These are phyloP conservation scores for Neurospora discreta DNA, from an alignment of 495 filamentous ascomycete genomes.

Conservation along the genomic window DNA sequence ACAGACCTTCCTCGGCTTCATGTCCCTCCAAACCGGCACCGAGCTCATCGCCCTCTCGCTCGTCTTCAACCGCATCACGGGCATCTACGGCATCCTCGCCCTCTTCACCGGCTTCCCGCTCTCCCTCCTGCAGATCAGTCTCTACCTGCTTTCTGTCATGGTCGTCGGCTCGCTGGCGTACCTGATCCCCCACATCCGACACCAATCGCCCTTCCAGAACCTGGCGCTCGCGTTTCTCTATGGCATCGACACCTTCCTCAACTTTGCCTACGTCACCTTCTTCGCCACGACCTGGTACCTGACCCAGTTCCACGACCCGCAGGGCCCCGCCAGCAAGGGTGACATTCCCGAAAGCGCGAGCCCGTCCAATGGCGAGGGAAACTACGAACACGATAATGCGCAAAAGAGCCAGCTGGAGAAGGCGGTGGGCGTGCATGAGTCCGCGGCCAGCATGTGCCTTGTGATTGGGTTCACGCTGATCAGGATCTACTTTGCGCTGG, in stretches of 20 bases:
- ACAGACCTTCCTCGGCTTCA: constrained; percentile 69
- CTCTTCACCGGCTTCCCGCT: constrained; percentile 55
- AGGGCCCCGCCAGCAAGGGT: constrained; percentile 1
- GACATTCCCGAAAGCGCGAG: constrained; percentile 5
- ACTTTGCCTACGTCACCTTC: constrained; percentile 62
- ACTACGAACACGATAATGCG: neutral
- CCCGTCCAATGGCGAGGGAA: constrained; percentile 12
- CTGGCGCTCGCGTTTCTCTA: constrained; percentile 67
- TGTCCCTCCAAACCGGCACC: constrained; percentile 75
- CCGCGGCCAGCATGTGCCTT: constrained; percentile 61
- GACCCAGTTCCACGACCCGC: constrained; percentile 38
- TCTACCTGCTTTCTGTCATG: constrained; percentile 75
- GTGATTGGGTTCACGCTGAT: constrained; percentile 61
- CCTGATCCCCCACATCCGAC: constrained; percentile 61
- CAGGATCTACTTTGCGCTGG: constrained; percentile 64
- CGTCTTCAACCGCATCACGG: constrained; percentile 78
- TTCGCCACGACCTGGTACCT: constrained; percentile 82
- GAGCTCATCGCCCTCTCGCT: constrained; percentile 70
- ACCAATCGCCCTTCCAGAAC: constrained; percentile 55
- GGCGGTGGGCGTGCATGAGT: constrained; percentile 55
- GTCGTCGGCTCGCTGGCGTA: constrained; percentile 48
- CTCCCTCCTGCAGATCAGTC: constrained; percentile 58
- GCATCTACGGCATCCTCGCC: constrained; percentile 79
- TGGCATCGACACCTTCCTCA: constrained; percentile 66
- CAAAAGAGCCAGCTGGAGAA: constrained; percentile 3